These are phyloP conservation scores for Pulveroboletus sp. DNA, from an alignment of 768 basidiomycete genomes.

Conservation along the genomic window DNA sequence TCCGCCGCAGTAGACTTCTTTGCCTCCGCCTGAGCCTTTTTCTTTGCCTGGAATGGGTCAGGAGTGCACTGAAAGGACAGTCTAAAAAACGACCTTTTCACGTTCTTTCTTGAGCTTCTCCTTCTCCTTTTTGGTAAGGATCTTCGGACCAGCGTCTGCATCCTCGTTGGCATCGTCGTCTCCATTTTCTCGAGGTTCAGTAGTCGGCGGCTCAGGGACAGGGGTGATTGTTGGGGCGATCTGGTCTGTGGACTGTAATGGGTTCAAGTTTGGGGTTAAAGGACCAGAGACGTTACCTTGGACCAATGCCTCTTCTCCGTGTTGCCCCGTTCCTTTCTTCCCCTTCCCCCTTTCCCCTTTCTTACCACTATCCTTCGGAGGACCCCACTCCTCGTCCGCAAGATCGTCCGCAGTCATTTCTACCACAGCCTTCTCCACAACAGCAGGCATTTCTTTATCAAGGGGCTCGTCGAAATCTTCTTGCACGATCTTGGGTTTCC, in stretches of 20 bases:
- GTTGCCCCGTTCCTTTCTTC: slow-evolving; percentile 20
- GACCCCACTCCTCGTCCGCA: slow-evolving; percentile 70
- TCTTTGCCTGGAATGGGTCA: slow-evolving; percentile 44
- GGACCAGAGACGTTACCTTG: slow-evolving; percentile 7
- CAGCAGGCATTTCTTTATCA: slow-evolving; percentile 22
- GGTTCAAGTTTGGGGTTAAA: neutral
- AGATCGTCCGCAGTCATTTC: slow-evolving; percentile 66
- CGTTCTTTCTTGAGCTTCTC: slow-evolving; percentile 95
- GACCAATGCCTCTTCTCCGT: slow-evolving; percentile 9
- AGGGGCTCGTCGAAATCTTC: slow-evolving; percentile 30
- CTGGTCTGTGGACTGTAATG: slow-evolving; percentile 13
- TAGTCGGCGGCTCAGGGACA: slow-evolving; percentile 25
- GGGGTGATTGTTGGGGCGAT: slow-evolving; percentile 23
- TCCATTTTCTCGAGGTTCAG: slow-evolving; percentile 32
- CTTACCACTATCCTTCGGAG: slow-evolving; percentile 20
- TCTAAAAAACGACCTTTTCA: slow-evolving; percentile 66
- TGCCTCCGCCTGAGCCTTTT: slow-evolving; percentile 85
- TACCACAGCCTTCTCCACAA: slow-evolving; percentile 37
- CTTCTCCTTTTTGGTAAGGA: slow-evolving; percentile 94
- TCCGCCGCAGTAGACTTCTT: slow-evolving; percentile 51
- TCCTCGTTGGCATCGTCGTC: slow-evolving; percentile 44
- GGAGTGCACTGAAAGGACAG: slow-evolving; percentile 7
- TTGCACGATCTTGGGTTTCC: slow-evolving; percentile 37
- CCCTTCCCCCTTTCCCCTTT: neutral
- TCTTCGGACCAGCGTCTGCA: slow-evolving; percentile 53